Evolutionary conservation across 2,329 filamentous ascomycete species (phyloP).

Genomic region (Aspergillus sclerotialis): DNA sequence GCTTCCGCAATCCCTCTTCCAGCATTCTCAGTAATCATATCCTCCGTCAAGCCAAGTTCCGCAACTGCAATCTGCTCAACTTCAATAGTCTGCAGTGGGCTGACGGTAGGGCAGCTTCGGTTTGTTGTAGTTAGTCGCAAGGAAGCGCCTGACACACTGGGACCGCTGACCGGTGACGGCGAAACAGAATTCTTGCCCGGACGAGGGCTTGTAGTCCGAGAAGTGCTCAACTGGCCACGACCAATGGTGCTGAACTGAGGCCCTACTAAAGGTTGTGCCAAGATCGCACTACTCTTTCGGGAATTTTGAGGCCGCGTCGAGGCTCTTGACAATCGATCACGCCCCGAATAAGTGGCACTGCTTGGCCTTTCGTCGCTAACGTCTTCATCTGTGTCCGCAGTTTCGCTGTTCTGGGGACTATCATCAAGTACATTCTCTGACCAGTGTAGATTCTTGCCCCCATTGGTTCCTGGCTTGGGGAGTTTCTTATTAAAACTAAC

Average conservation of each 20-base stretch:
- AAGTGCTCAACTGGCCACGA: slow-evolving; percentile 27
- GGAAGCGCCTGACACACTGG: slow-evolving; percentile 30
- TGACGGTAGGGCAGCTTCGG: slow-evolving; percentile 51
- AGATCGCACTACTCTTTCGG: slow-evolving; percentile 37
- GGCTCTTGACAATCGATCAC: slow-evolving; percentile 34
- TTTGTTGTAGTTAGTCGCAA: slow-evolving; percentile 50
- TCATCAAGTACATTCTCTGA: slow-evolving; percentile 90
- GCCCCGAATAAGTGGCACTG: slow-evolving; percentile 41
- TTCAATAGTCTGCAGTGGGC: slow-evolving; percentile 78
- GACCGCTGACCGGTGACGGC: slow-evolving; percentile 36
- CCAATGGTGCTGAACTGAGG: slow-evolving; percentile 27
- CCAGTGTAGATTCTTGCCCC: slow-evolving; percentile 85
- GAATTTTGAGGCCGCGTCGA: slow-evolving; percentile 29
- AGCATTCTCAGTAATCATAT: slow-evolving; percentile 87
- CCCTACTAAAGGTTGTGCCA: slow-evolving; percentile 30
- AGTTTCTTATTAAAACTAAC: slow-evolving; percentile 74
- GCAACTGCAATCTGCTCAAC: slow-evolving; percentile 85
- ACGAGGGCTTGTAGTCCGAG: slow-evolving; percentile 33
- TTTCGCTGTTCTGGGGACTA: slow-evolving; percentile 63
- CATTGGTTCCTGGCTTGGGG: slow-evolving; percentile 59
- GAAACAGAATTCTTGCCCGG: slow-evolving; percentile 34
- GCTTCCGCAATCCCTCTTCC: slow-evolving; percentile 77
- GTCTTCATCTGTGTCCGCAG: slow-evolving; percentile 52
- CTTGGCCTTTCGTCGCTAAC: slow-evolving; percentile 35
- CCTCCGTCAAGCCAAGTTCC: slow-evolving; percentile 78